A percentile compares a stretch with the other conserved stretches of the same genome.
phyloP scores from a whole-genome alignment of 2,329 filamentous ascomycete genomes.

The Shiraia sp. region DNA sequence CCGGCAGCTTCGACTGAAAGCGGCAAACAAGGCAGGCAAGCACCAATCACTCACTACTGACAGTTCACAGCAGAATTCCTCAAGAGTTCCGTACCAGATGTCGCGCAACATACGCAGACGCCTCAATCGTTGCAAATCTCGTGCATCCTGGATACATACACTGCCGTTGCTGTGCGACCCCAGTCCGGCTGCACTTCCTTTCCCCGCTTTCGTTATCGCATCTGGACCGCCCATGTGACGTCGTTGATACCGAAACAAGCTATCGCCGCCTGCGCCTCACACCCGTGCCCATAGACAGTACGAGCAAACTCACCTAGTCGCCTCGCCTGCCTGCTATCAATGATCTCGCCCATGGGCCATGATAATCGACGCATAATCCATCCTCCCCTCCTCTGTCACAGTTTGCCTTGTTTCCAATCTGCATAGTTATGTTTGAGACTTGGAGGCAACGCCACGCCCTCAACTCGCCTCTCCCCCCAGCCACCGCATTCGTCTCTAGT shows the following conservation, averaged over 20 bases:
- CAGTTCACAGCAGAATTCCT: no score
- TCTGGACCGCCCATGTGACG: conserved; percentile 28
- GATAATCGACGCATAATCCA: no score
- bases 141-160: no score
- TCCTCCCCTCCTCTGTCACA: background rate
- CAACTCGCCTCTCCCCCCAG: no score
- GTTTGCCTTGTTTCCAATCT: background rate
- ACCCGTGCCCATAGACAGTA: conserved; percentile 10
- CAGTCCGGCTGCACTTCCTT: conserved; percentile 1
- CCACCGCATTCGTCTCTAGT: background rate
- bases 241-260: conserved; percentile 17
- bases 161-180: background rate
- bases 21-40: background rate
- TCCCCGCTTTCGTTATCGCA: conserved; percentile 38
- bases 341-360: background rate
- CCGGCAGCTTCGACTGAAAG: conserved; percentile 33
- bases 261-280: no score
- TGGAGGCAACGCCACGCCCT: background rate
- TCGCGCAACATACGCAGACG: no score
- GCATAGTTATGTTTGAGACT: background rate
- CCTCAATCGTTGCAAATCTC: no score
- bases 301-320: conserved; percentile 18
- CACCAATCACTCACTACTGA: background rate
- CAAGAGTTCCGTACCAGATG: no score
- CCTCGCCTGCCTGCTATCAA: conserved; percentile 6